Base-by-base conservation (phyloP, 495 filamentous ascomycete genomes). In the Lepraria neglecta region DNA sequence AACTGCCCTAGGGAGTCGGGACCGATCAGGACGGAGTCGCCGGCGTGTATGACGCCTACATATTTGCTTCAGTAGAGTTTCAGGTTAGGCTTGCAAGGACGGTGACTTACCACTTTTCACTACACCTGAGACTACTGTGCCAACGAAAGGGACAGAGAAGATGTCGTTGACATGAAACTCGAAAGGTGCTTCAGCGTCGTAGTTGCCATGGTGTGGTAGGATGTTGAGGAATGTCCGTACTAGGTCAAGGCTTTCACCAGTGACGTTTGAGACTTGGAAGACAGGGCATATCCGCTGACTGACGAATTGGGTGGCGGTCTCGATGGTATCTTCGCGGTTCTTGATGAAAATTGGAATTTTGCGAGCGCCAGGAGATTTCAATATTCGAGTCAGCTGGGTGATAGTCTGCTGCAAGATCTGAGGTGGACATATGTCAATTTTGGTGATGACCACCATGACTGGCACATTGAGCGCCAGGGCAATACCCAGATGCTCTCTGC, bases 261-360 rank as follows among this genome's bases (percentile, higher is more conserved):
- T 98, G 30, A 98, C 94, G 68, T 98, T 98, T 62, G 91, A 96
- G 42, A 98, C 90, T 67, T 97, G 94, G 75, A 98, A 98, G 67
- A 98, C 88, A 21, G 94, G 94, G 71, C 92, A 97, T 47, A 98
- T 97, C 35, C 94, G 83, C 71, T 96, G 89, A 64, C 86, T 91
- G 67, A 97, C 89, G 65, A 98, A 97, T 71, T 98, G 95, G 6
- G 90, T 91, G 0, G 94, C 94, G 0, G 94, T 98, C 69, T 92
- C 90, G 68, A 98, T 86, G 65, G 91, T 95, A 60, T 96, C 89
- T 62, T 95, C 88, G 68, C 84, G 86, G 61, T 86, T 87, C 71
- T 94, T 95, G 72, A 98, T 87, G 73, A 97, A 94, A 56, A 97
- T 90, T n/a, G 95, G 95, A 58, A 98, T 95, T 76, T 98, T 98